A percentile compares a stretch with the other conserved stretches of the same genome.
Conservation (phyloP, 2,329 filamentous ascomycete genomes). For the Epichloe glyceriae region DNA sequence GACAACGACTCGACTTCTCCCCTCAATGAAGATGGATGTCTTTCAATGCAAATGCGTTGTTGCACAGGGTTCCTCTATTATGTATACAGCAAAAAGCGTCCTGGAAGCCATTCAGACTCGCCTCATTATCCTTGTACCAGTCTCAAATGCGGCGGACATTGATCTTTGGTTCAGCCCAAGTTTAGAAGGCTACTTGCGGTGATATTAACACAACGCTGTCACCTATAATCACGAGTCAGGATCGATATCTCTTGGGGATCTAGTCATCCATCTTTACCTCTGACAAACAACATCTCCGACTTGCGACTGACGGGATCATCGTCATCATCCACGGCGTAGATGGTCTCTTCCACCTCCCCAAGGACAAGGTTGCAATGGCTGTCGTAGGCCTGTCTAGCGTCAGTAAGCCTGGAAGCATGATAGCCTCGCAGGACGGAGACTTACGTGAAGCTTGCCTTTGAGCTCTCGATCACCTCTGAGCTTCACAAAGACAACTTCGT, state of each 20-base stretch:
- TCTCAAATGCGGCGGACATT: background rate
- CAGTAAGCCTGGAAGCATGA: background rate
- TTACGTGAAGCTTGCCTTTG: constrained; percentile 84
- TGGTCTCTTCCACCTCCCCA: constrained; percentile 93
- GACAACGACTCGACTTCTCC: no score
- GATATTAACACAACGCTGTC: constrained; percentile 64
- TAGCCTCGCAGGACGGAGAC: background rate
- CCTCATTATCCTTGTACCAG: background rate
- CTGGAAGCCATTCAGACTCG: background rate
- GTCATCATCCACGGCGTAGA: constrained; percentile 85
- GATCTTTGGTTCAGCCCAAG: background rate
- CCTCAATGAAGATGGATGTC: no score
- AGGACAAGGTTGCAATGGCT: constrained; percentile 96
- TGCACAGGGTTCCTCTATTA: no score
- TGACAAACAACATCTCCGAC: constrained; percentile 95
- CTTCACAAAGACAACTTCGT: constrained; percentile 96
- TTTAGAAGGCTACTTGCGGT: constrained; percentile 38
- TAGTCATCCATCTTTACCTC: constrained; percentile 48
- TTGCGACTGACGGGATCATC: constrained; percentile 95
- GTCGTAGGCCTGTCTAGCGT: constrained; percentile 67
- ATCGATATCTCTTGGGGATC: constrained; percentile 4
- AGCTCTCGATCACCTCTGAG: constrained; percentile 89
- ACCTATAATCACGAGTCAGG: constrained; percentile 28
- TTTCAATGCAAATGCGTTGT: no score
- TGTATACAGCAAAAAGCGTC: no score